Percentiles rank a stretch among this genome's conserved stretches.
Evolutionary conservation across 2,329 filamentous ascomycete species (phyloP).

Genomic region (Microdochium nivale): DNA sequence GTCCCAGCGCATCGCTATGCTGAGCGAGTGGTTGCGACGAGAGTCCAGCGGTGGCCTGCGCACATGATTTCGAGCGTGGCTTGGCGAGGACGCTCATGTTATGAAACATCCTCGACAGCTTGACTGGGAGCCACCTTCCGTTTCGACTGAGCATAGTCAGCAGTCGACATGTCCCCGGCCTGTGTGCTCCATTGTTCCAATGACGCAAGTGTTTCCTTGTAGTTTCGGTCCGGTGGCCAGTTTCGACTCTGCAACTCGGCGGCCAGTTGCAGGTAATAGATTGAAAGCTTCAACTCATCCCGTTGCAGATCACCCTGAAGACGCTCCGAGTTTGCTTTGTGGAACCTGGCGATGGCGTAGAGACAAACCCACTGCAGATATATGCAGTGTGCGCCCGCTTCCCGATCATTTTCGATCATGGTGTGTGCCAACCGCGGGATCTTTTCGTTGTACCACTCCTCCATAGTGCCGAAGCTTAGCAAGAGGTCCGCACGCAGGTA

Average conservation of each 20-base stretch:
- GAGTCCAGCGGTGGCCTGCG: neutral
- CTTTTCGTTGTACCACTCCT: conserved; percentile 12
- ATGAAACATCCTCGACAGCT: neutral
- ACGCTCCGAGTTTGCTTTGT: conserved; percentile 1
- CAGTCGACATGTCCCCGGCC: conserved; percentile 11
- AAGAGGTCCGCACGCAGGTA: conserved; percentile 15
- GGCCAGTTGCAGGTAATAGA: conserved; percentile 12
- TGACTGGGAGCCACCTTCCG: conserved; percentile 1
- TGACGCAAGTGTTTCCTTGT: conserved; percentile 14
- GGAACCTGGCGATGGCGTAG: conserved; percentile 13
- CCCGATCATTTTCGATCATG: conserved; percentile 11
- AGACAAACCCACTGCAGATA: conserved; percentile 16
- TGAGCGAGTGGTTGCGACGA: too few species aligned
- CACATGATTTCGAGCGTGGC: neutral
- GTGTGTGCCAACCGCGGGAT: conserved; percentile 12
- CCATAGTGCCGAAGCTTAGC: conserved; percentile 15
- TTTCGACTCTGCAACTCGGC: conserved; percentile 13
- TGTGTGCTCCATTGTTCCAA: conserved; percentile 16
- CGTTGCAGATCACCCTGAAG: neutral
- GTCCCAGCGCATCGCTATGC: too few species aligned
- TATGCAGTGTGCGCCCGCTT: conserved; percentile 7
- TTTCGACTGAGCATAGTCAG: conserved; percentile 8
- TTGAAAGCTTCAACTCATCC: conserved; percentile 5
- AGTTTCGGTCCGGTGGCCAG: conserved; percentile 16
- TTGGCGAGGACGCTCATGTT: neutral